A percentile compares a stretch with the other conserved stretches of the same genome.
Conservation (phyloP, 768 basidiomycete genomes). For the Phlebiopsis gigantea region DNA sequence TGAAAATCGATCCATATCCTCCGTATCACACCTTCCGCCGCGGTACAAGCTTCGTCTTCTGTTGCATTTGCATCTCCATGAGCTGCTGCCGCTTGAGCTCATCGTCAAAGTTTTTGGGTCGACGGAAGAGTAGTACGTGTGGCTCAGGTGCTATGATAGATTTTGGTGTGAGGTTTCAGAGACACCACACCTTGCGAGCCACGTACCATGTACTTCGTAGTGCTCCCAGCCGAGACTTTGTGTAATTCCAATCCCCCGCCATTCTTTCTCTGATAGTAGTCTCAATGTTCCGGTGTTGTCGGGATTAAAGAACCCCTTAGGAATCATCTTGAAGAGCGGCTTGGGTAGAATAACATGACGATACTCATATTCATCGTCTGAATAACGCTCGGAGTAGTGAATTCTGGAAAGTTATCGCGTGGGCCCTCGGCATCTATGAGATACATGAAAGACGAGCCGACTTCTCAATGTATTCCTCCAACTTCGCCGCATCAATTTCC, state of each 20-base stretch:
- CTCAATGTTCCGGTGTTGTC: constrained; percentile 76
- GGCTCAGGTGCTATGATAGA: constrained; percentile 74
- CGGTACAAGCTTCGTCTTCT: constrained; percentile 22
- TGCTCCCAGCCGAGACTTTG: constrained; percentile 98
- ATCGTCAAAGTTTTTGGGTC: constrained; percentile 59
- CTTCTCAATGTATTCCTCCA: constrained; percentile 81
- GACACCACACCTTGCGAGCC: not conserved
- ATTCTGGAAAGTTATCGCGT: constrained; percentile 45
- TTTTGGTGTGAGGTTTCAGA: not conserved
- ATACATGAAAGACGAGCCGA: constrained; percentile 26
- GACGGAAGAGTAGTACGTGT: constrained; percentile 90
- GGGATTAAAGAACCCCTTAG: constrained; percentile 72
- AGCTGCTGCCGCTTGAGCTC: constrained; percentile 17
- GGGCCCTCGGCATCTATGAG: constrained; percentile 1
- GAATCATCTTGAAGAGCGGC: constrained; percentile 88
- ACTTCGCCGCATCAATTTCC: constrained; percentile 22
- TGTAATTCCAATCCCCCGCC: constrained; percentile 94
- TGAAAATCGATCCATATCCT: not conserved
- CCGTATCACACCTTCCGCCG: constrained; percentile 34
- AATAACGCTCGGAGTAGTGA: constrained; percentile 87
- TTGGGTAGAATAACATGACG: constrained; percentile 97
- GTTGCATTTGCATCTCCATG: constrained; percentile 10
- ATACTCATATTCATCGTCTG: constrained; percentile 91
- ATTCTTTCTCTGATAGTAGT: constrained; percentile 82
- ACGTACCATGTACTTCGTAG: constrained; percentile 90